Evolutionary conservation across 2,329 filamentous ascomycete species (phyloP).

Genomic region (Colletotrichum sp.): DNA sequence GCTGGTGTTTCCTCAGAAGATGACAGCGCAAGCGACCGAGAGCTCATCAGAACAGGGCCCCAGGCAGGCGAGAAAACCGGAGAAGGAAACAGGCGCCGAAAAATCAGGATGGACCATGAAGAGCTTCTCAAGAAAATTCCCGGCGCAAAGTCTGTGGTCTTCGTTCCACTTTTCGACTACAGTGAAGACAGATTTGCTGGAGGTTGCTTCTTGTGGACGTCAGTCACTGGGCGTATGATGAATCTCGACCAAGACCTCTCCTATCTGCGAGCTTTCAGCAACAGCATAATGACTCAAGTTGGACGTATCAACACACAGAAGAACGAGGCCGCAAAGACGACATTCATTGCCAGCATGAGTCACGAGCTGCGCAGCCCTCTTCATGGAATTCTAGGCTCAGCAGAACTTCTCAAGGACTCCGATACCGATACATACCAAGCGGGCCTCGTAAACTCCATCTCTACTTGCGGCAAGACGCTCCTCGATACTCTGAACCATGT

Average conservation of each 20-base stretch:
- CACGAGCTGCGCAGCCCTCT: conserved; percentile 62
- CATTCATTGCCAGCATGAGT: conserved; percentile 64
- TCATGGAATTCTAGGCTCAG: conserved; percentile 60
- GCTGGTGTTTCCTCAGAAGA: conserved; percentile 33
- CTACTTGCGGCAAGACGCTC: conserved; percentile 51
- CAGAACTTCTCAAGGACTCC: conserved; percentile 53
- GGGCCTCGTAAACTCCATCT: conserved; percentile 49
- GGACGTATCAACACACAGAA: conserved; percentile 57
- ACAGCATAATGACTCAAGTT: conserved; percentile 56
- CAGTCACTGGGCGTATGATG: conserved; percentile 36
- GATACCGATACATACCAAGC: conserved; percentile 39
- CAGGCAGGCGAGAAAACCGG: background rate
- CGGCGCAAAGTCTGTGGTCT: conserved; percentile 36
- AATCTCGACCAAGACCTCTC: conserved; percentile 39
- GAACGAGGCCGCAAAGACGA: conserved; percentile 58
- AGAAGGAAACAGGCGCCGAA: conserved; percentile 14
- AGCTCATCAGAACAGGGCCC: conserved; percentile 7
- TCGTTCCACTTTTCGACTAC: conserved; percentile 40
- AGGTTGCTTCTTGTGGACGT: conserved; percentile 40
- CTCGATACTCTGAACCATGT: conserved; percentile 56
- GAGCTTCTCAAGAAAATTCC: conserved; percentile 38
- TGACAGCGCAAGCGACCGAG: conserved; percentile 32
- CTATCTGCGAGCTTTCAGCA: conserved; percentile 42
- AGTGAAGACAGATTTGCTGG: conserved; percentile 36
- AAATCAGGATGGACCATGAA: conserved; percentile 30